Evolutionary conservation across 495 filamentous ascomycete species (phyloP).

Genomic region (Articulospora tetracladia): DNA sequence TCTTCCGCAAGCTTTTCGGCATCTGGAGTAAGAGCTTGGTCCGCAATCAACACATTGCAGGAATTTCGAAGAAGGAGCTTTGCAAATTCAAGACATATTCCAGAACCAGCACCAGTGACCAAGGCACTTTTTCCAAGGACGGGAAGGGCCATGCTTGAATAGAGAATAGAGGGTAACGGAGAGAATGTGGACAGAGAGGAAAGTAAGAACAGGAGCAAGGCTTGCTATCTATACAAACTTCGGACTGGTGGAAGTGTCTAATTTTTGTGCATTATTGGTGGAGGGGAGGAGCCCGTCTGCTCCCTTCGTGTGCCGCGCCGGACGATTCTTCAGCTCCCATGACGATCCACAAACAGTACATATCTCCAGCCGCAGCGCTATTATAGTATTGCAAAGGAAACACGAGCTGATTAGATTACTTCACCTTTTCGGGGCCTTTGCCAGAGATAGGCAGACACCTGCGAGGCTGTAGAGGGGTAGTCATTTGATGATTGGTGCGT

Average conservation of each 20-base stretch:
- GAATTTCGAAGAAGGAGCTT: constrained; percentile 49
- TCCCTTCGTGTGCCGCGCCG: not conserved
- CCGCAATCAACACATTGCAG: constrained; percentile 65
- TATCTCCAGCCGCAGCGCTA: too few species aligned
- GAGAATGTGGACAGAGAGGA: not conserved
- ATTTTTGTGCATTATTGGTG: not conserved
- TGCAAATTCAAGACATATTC: constrained; percentile 70
- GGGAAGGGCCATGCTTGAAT: constrained; percentile 19
- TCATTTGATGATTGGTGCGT: not conserved
- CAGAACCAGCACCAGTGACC: constrained; percentile 72
- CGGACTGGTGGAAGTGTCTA: not conserved
- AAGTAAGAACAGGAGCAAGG: too few species aligned
- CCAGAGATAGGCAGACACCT: too few species aligned
- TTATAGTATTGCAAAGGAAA: too few species aligned
- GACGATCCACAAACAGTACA: not conserved
- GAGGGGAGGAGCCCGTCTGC: not conserved
- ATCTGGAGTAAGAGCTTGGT: constrained; percentile 59
- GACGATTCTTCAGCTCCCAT: not conserved
- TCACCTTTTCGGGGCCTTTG: not conserved
- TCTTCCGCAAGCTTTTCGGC: constrained; percentile 46
- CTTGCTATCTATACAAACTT: not conserved
- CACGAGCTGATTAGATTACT: not conserved
- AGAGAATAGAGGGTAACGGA: not conserved
- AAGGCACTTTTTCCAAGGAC: constrained; percentile 52
- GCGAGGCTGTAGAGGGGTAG: not conserved